Base-by-base conservation (phyloP, 176 grass and related monocot species). In the Musa beccarii region DNA sequence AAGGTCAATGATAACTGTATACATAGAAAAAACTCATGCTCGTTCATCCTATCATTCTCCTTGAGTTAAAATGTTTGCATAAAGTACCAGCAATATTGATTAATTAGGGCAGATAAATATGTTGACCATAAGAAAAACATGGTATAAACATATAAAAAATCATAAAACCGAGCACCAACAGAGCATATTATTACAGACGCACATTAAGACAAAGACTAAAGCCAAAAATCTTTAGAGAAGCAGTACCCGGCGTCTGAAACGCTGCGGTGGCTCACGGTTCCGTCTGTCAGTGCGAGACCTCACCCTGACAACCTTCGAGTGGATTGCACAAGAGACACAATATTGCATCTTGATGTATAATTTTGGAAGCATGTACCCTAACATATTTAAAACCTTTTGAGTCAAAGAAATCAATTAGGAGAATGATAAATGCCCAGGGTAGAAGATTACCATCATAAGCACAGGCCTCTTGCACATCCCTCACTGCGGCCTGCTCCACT, bases 361-460 rank as follows among this genome's bases (percentile, higher is more conserved):
- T 76, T 96, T 96, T 0, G 93, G 89, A 3, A 96, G 87, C 17
- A 85, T 75, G 55, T 96, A 96, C 0, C 89, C 85, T 92, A 82
- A 26, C 4, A 43, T 43, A 43, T 6, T 43, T 43, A 43, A 43
- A 43, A 43, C 34, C 0, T 43, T 43, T 43, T 43, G 34, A 43
- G 34, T 43, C 34, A 5, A 43, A 43, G 34, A 43, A 43, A 43
- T 43, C 20, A 70, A 50, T 80, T 28, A 23, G 17, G 17, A 43
- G 53, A 1, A 10, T 22, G 21, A 79, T 16, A 75, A 22, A 43
- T 43, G 53, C n/a, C 9, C 54, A 9, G 12, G 51, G 52, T 1
- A 29, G 1, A 9, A 19, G 9, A 9, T 64, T 82, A 92, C 92
- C 80, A 11, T 90, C 89, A 59, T 85, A 81, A 3, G 86, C 79